A percentile compares a stretch with the other conserved stretches of the same genome.
These are phyloP conservation scores for Sicyos edulis DNA, from an alignment of 306 rosid species.

Conservation along the genomic window DNA sequence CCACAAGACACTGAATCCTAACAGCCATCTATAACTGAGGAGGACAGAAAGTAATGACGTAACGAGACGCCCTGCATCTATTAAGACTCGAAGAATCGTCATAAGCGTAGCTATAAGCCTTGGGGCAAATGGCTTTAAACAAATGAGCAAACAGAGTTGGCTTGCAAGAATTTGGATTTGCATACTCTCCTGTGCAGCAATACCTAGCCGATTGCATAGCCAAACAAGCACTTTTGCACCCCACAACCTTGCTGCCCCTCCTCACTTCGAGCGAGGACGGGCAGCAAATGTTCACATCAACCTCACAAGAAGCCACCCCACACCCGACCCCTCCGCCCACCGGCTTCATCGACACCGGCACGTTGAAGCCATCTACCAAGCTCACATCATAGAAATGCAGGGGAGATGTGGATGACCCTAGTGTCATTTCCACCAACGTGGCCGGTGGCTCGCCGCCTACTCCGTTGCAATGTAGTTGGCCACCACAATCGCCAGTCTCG, in stretches of 20 bases:
- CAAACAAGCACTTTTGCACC: conserved; percentile 76
- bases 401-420: conserved; percentile 63
- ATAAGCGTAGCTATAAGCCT: conserved; percentile 84
- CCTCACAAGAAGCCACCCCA: conserved; percentile 64
- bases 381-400: conserved; percentile 87
- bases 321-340: conserved; percentile 69
- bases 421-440: conserved; percentile 85
- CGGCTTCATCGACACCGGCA: conserved; percentile 59
- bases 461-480: conserved; percentile 50
- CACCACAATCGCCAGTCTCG: conserved; percentile 64
- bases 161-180: conserved; percentile 64
- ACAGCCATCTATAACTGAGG: conserved; percentile 6
- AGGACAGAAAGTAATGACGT: conserved; percentile 69
- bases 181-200: conserved; percentile 76
- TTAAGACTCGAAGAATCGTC: conserved; percentile 85
- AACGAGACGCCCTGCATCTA: conserved; percentile 65
- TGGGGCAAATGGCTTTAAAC: conserved; percentile 77
- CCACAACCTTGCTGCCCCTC: conserved; percentile 42
- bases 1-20: not conserved
- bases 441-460: conserved; percentile 76
- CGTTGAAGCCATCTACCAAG: conserved; percentile 79
- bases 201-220: conserved; percentile 63
- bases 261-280: conserved; percentile 52
- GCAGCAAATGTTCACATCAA: conserved; percentile 56
- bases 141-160: conserved; percentile 65